Conservation (phyloP, 306 rosid genomes). For the Trifolium subterraneum region DNA sequence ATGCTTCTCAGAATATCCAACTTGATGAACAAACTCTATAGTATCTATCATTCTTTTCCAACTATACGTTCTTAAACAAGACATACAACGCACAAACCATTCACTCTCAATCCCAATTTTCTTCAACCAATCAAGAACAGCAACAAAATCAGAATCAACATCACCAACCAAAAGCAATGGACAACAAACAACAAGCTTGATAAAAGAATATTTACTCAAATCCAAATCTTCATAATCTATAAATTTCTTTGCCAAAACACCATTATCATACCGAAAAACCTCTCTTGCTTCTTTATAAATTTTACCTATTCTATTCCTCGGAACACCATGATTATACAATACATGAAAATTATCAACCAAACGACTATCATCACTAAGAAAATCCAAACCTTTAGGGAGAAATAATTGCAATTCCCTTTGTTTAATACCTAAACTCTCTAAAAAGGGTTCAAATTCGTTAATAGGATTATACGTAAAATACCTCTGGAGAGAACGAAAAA, state of each 20-base stretch:
- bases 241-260: constrained; percentile 56
- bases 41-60: constrained; percentile 73
- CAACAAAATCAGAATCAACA: constrained; percentile 48
- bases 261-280: constrained; percentile 60
- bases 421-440: constrained; percentile 76
- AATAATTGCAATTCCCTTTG: constrained; percentile 52
- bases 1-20: constrained; percentile 59
- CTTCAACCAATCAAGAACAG: constrained; percentile 59
- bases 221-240: constrained; percentile 69
- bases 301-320: constrained; percentile 62
- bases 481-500: constrained; percentile 49
- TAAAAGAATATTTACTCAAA: constrained; percentile 56
- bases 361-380: constrained; percentile 58
- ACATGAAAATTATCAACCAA: constrained; percentile 65
- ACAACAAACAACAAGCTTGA: constrained; percentile 69
- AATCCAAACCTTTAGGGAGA: constrained; percentile 60
- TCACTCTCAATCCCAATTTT: constrained; percentile 55
- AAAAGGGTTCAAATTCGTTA: constrained; percentile 84
- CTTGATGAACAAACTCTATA: constrained; percentile 55
- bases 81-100: constrained; percentile 62
- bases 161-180: constrained; percentile 69
- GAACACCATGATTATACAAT: constrained; percentile 68
- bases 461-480: constrained; percentile 68
- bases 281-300: constrained; percentile 68
- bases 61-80: constrained; percentile 49